A percentile compares a stretch with the other conserved stretches of the same genome.
These are phyloP conservation scores for Coemansia sp. DNA, from an alignment of 192 early-diverging fungal species.

Conservation along the genomic window DNA sequence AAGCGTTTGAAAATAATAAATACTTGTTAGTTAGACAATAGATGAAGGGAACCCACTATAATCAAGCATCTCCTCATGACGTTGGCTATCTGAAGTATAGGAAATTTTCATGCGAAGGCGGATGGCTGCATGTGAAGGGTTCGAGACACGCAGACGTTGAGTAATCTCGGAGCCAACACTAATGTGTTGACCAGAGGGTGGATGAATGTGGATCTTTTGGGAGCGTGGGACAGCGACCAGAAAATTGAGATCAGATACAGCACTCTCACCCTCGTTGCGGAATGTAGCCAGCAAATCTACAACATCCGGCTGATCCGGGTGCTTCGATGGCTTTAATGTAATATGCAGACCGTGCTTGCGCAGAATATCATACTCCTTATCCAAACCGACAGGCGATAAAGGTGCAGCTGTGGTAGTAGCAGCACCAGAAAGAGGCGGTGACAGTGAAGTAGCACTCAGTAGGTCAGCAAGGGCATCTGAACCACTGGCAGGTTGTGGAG, in stretches of 20 bases:
- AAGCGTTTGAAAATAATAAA: neutral
- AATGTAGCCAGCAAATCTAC: constrained; percentile 72
- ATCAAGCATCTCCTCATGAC: constrained; percentile 37
- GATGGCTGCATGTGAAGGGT: constrained; percentile 66
- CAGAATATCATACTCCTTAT: constrained; percentile 63
- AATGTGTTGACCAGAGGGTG: constrained; percentile 70
- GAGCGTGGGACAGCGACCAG: constrained; percentile 94
- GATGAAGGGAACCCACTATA: constrained; percentile 41
- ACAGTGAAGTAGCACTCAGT: constrained; percentile 62
- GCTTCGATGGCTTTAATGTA: constrained; percentile 70
- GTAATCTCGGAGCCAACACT: constrained; percentile 61
- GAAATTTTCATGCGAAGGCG: constrained; percentile 56
- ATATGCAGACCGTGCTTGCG: constrained; percentile 77
- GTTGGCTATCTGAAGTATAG: constrained; percentile 22
- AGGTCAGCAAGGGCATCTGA: constrained; percentile 72
- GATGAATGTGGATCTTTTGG: constrained; percentile 81
- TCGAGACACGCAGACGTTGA: constrained; percentile 83
- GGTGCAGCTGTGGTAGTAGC: too few species aligned
- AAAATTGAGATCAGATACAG: constrained; percentile 69
- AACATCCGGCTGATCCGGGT: constrained; percentile 57
- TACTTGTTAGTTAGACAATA: constrained; percentile 12
- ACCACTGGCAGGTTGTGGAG: neutral
- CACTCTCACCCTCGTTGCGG: constrained; percentile 59
- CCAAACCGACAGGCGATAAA: constrained; percentile 10
- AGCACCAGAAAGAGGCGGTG: constrained; percentile 23